A percentile compares a stretch with the other conserved stretches of the same genome.
Conservation (phyloP, 768 basidiomycete species). For the Nevesoporus exiguus region DNA sequence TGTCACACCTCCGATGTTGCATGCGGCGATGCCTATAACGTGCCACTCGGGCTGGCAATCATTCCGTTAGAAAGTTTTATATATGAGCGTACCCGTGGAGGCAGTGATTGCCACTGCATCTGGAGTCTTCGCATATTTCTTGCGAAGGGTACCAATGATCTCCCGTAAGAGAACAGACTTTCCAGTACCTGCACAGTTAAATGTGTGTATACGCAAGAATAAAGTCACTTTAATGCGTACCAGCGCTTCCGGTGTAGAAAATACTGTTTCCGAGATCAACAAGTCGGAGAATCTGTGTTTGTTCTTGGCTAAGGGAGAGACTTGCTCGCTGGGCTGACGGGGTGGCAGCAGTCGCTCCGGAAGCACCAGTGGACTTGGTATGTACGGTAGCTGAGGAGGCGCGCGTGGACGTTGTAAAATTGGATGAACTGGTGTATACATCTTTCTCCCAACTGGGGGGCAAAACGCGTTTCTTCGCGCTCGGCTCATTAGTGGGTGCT, state of each 20-base stretch:
- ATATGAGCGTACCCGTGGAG: slow-evolving; percentile 64
- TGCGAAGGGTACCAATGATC: slow-evolving; percentile 74
- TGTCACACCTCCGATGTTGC: slow-evolving; percentile 95
- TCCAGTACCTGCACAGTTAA: slow-evolving; percentile 68
- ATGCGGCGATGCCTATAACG: slow-evolving; percentile 80
- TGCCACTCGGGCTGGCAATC: not conserved
- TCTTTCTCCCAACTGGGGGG: slow-evolving; percentile 48
- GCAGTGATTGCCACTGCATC: slow-evolving; percentile 93
- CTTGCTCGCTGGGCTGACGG: slow-evolving; percentile 29
- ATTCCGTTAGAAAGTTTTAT: not conserved
- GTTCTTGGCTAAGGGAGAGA: slow-evolving; percentile 79
- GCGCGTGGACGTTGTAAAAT: slow-evolving; percentile 22
- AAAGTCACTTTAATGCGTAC: slow-evolving; percentile 42
- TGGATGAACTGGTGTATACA: slow-evolving; percentile 36
- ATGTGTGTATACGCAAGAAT: slow-evolving; percentile 18
- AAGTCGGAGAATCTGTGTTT: slow-evolving; percentile 76
- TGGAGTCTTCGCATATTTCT: slow-evolving; percentile 44
- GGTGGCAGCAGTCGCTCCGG: slow-evolving; percentile 2
- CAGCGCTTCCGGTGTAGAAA: slow-evolving; percentile 97
- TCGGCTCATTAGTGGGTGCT: slow-evolving; percentile 20
- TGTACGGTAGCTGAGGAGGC: slow-evolving; percentile 14
- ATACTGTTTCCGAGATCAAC: slow-evolving; percentile 72
- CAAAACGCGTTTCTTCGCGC: slow-evolving; percentile 54
- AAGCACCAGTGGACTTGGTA: slow-evolving; percentile 4
- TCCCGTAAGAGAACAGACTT: slow-evolving; percentile 93